These are phyloP conservation scores for Linum tenue DNA, from an alignment of 345 rosid species.

Conservation along the genomic window DNA sequence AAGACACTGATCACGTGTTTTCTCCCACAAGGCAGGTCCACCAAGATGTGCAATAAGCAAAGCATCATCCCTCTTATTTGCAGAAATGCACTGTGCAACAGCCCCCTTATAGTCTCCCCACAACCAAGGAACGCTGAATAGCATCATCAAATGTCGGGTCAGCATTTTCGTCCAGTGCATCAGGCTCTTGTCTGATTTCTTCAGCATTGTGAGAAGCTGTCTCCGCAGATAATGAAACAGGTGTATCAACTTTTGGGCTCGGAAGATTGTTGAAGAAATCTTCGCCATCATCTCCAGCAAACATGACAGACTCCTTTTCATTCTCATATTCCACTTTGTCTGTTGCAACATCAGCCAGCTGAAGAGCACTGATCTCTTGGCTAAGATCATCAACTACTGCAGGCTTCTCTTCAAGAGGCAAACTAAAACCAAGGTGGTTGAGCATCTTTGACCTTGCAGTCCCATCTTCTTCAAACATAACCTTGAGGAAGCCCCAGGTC, in stretches of 20 bases:
- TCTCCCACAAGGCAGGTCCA: slow-evolving; percentile 83
- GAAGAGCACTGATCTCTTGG: slow-evolving; percentile 41
- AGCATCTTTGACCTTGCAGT: slow-evolving; percentile 80
- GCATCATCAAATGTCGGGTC: slow-evolving; percentile 76
- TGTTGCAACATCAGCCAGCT: slow-evolving; percentile 39
- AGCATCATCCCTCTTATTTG: slow-evolving; percentile 90
- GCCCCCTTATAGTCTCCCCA: slow-evolving; percentile 95
- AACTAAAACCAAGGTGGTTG: slow-evolving; percentile 79
- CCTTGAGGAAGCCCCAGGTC: slow-evolving; percentile 89
- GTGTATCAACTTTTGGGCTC: slow-evolving; percentile 79
- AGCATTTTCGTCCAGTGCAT: slow-evolving; percentile 45
- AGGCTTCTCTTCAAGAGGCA: slow-evolving; percentile 51
- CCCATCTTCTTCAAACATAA: slow-evolving; percentile 93
- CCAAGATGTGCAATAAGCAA: slow-evolving; percentile 95
- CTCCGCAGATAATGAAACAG: slow-evolving; percentile 39
- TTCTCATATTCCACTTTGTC: slow-evolving; percentile 36
- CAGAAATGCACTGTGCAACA: slow-evolving; percentile 74
- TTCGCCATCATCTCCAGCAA: slow-evolving; percentile 74
- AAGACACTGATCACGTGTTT: slow-evolving; percentile 75
- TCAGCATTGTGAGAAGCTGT: slow-evolving; percentile 24
- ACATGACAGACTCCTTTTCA: slow-evolving; percentile 34
- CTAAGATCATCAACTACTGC: slow-evolving; percentile 34
- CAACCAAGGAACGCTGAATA: slow-evolving; percentile 85
- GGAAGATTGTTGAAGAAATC: slow-evolving; percentile 95
- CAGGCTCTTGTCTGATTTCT: slow-evolving; percentile 37